These are phyloP conservation scores for Exophiala lecanii-corni DNA, from an alignment of 2,329 filamentous ascomycete species.

Conservation along the genomic window DNA sequence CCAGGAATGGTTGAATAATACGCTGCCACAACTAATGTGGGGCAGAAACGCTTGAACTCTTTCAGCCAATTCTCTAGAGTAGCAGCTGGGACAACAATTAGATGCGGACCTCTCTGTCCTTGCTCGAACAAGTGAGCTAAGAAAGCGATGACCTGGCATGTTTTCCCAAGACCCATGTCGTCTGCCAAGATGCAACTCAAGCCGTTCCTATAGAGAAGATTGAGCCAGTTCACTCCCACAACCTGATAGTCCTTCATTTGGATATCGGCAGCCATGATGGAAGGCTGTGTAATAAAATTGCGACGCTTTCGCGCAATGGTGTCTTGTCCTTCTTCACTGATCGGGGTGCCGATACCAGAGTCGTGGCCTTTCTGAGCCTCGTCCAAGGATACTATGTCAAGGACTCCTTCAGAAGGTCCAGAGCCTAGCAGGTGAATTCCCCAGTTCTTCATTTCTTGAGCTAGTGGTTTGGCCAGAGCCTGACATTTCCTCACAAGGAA, in stretches of 20 bases:
- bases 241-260: slow-evolving; percentile 89
- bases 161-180: slow-evolving; percentile 95
- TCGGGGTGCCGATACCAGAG: slow-evolving; percentile 64
- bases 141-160: slow-evolving; percentile 91
- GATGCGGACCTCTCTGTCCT: slow-evolving; percentile 63
- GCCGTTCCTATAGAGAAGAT: slow-evolving; percentile 70
- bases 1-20: slow-evolving; percentile 64
- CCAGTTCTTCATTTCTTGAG: slow-evolving; percentile 62
- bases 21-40: slow-evolving; percentile 64
- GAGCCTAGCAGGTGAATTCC: slow-evolving; percentile 61
- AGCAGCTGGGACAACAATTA: slow-evolving; percentile 87
- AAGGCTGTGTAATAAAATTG: slow-evolving; percentile 61
- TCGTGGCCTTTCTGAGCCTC: slow-evolving; percentile 49
- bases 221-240: slow-evolving; percentile 92
- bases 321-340: slow-evolving; percentile 45
- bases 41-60: slow-evolving; percentile 85
- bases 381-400: slow-evolving; percentile 55
- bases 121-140: slow-evolving; percentile 75
- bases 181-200: slow-evolving; percentile 91
- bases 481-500: slow-evolving; percentile 74
- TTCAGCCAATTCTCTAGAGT: slow-evolving; percentile 94
- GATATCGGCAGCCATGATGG: slow-evolving; percentile 68
- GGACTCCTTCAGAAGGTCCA: slow-evolving; percentile 49
- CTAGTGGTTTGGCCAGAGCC: slow-evolving; percentile 62
- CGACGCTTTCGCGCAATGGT: slow-evolving; percentile 29